phyloP scores from a whole-genome alignment of 2,329 filamentous ascomycete genomes.

The Colletotrichum sp. region DNA sequence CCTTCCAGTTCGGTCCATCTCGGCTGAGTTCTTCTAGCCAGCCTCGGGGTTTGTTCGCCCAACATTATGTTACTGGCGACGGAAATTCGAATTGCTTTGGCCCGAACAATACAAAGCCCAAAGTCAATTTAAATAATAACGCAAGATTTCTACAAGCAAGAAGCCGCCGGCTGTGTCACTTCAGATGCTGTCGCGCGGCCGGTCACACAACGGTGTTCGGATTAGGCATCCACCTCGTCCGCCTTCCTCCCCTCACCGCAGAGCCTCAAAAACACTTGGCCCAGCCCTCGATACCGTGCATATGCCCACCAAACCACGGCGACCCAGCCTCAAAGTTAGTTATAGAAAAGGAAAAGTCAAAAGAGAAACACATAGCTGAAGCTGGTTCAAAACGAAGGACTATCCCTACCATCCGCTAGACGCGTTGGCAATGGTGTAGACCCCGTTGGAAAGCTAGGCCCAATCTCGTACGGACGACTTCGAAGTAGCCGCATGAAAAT shows the following conservation, averaged over 20 bases:
- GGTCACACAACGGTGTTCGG: neutral
- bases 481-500: neutral
- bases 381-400: neutral
- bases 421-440: neutral
- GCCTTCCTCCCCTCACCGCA: neutral
- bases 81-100: neutral
- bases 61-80: neutral
- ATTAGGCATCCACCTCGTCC: neutral
- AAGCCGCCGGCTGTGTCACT: neutral
- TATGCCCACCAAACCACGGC: neutral
- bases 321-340: neutral
- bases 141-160: neutral
- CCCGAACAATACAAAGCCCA: neutral
- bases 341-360: neutral
- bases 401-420: neutral
- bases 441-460: neutral
- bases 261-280: neutral
- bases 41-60: neutral
- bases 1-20: too few relatives aligned
- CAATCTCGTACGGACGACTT: neutral
- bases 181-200: neutral
- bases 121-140: neutral
- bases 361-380: neutral
- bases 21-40: neutral
- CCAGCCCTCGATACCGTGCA: neutral